phyloP scores from a whole-genome alignment of 345 rosid species.

The Populus alba region DNA sequence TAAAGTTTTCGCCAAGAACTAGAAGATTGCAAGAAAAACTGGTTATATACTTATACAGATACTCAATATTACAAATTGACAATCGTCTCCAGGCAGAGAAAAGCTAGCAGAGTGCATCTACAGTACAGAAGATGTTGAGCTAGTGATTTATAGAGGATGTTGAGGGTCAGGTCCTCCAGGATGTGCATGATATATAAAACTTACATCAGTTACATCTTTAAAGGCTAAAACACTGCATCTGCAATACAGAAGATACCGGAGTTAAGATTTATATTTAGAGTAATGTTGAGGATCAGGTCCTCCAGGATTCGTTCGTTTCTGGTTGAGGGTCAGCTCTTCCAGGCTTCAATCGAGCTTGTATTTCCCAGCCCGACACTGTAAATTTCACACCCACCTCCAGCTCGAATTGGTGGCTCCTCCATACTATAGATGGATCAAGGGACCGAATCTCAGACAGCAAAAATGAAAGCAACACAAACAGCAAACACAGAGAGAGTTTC shows the following conservation, averaged over 20 bases:
- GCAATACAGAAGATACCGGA: neutral
- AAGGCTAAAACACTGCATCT: neutral
- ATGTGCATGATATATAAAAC: neutral
- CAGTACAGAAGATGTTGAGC: too few species aligned
- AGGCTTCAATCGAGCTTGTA: neutral
- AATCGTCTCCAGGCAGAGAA: neutral
- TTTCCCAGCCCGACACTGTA: neutral
- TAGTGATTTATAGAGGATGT: too few species aligned
- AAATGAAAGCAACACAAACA: too few species aligned
- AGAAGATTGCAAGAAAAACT: neutral
- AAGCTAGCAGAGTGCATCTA: too few species aligned
- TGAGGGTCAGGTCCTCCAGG: too few species aligned
- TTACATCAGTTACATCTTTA: neutral
- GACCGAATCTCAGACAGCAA: neutral
- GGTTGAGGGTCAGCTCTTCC: neutral
- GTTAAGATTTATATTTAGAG: too few species aligned
- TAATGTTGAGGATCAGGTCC: too few species aligned
- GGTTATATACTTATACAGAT: too few species aligned
- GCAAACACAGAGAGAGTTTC: too few species aligned
- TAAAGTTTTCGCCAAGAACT: neutral
- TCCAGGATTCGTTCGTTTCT: too few species aligned
- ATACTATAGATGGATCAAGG: neutral
- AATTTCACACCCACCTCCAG: neutral
- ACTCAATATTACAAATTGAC: too few species aligned
- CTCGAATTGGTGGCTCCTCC: too few species aligned